phyloP scores from a whole-genome alignment of 2,329 filamentous ascomycete genomes.

The Cladosporium oxysporum region DNA sequence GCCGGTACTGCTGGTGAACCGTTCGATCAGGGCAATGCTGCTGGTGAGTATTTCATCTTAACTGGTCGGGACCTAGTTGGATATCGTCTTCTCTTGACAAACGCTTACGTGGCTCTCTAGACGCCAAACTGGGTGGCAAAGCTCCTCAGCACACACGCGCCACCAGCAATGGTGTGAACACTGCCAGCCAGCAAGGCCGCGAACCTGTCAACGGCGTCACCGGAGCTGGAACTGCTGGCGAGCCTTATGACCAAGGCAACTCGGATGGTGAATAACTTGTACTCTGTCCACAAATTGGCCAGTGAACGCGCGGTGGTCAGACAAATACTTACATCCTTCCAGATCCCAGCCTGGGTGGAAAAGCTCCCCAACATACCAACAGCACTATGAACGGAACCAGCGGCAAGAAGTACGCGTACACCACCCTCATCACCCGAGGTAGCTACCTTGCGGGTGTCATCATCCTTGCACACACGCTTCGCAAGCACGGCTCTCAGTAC shows the following conservation, averaged over 20 bases:
- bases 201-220: constrained; percentile 73
- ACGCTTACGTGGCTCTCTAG: neutral
- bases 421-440: constrained; percentile 54
- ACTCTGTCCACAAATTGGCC: neutral
- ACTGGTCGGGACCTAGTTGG: neutral
- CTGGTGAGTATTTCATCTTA: constrained; percentile 45
- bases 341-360: constrained; percentile 11
- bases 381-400: neutral
- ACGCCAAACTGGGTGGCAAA: neutral
- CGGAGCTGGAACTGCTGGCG: constrained; percentile 66
- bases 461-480: constrained; percentile 52
- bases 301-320: neutral
- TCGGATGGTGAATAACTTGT: constrained; percentile 50
- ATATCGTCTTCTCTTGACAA: neutral
- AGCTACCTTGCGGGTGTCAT: constrained; percentile 56
- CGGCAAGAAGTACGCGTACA: constrained; percentile 43
- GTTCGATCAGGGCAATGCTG: constrained; percentile 76
- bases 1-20: constrained; percentile 69
- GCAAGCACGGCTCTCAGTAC: constrained; percentile 47
- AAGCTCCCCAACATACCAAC: constrained; percentile 11
- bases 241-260: constrained; percentile 81
- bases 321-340: neutral
- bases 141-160: neutral
- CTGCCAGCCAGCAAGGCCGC: constrained; percentile 41
- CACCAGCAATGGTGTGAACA: neutral